Conservation (phyloP, 78 protist genomes). For the Anaeramoeba ignava region DNA sequence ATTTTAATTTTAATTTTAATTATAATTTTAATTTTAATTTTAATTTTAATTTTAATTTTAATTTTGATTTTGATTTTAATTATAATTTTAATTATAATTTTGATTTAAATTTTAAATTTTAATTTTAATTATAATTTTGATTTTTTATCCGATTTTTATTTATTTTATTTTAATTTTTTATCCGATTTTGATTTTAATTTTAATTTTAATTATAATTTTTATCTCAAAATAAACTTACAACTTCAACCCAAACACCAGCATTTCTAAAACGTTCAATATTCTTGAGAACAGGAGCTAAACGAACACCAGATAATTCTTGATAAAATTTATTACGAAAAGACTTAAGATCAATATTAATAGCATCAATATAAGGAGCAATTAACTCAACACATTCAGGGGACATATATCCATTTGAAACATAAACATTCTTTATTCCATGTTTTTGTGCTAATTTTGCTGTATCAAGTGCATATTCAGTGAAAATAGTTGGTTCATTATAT, state of each 20-base stretch:
- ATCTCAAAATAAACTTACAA: no score
- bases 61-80: no score
- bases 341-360: neutral
- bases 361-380: neutral
- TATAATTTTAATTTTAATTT: no score
- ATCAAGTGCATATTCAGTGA: neutral
- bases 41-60: no score
- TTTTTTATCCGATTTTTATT: no score
- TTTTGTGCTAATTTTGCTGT: neutral
- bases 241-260: neutral
- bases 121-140: no score
- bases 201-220: no score
- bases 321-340: neutral
- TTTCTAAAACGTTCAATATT: neutral
- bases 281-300: neutral
- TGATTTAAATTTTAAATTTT: no score
- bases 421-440: neutral
- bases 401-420: neutral
- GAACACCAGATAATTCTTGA: neutral
- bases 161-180: no score
- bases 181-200: no score
- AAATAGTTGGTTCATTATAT: slow-evolving; percentile 1
- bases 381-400: neutral
- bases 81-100: no score
- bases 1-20: no score